Evolutionary conservation across 805 yeast genomes (phyloP), one percentile per base, ranked within the genome.

Genomic region (Starmerella roubikii): DNA sequence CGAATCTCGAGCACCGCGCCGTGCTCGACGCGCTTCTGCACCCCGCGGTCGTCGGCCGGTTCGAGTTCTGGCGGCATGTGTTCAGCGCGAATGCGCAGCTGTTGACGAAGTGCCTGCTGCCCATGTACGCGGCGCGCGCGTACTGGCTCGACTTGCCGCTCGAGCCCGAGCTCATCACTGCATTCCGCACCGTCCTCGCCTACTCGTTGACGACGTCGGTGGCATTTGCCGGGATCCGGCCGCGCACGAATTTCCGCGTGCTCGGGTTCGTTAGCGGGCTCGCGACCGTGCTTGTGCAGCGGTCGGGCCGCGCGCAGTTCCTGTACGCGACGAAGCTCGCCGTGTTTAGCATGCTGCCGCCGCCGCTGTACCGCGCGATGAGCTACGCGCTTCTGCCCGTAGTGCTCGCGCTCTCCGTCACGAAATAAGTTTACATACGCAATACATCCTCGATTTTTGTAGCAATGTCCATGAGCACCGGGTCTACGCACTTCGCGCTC

Each of bases 261-360:
- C 58, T 63, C 40, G 68, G 66, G n/a, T 54, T 60, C 42, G 38
- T 58, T 30, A 57, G 64, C n/a, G 68, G 68, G 3, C 51, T 61
- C 33, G 61, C 65, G 65, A 62, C 65, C 2, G 49, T 56, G 22
- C 32, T 60, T 19, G 63, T 58, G 44, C 59, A 53, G 35, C 51
- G 50, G 31, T 42, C 46, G 29, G 61, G 61, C 41, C 49, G 56
- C 28, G 42, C 55, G 11, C 52, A 61, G 41, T 59, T 54, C 43
- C 46, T 56, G 40, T 61, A 56, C 43, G 53, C 58, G 13, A 48
- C 56, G 18, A 45, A 67, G 15, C 47, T 60, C 47, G 66, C 66
- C 3, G 37, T 58, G 19, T 44, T 57, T 60, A 50, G 55, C 35
- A 39, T 45, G 22, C 40, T 60, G 23, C 50, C 49, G 16, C 52